phyloP scores from a whole-genome alignment of 805 yeast genomes.

The Wickerhamiella azymoides region DNA sequence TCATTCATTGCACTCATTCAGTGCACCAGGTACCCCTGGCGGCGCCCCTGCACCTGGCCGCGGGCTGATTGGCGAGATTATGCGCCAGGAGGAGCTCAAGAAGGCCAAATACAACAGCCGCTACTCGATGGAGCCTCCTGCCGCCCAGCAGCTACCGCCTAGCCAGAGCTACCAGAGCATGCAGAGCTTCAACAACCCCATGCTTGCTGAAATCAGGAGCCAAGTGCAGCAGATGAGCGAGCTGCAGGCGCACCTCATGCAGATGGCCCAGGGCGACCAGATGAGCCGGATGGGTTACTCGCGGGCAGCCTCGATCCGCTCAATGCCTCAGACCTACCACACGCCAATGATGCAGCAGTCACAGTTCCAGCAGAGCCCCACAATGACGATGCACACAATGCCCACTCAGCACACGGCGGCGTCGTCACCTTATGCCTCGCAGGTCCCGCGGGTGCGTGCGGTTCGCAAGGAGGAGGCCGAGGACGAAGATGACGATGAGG shows the following conservation, averaged over 20 bases:
- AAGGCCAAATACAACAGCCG: background rate
- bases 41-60: conserved; percentile 16
- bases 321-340: background rate
- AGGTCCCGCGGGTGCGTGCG: conserved; percentile 16
- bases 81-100: conserved; percentile 28
- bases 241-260: conserved; percentile 21
- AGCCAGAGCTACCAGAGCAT: conserved; percentile 2
- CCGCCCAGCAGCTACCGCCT: conserved; percentile 2
- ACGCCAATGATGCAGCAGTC: background rate
- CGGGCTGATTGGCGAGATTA: conserved; percentile 30
- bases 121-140: background rate
- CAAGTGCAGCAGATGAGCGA: conserved; percentile 25
- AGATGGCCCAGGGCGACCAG: conserved; percentile 1
- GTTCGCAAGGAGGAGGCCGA: conserved; percentile 12
- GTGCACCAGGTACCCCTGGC: background rate
- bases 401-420: too few species aligned
- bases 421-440: background rate
- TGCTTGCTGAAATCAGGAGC: conserved; percentile 19
- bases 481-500: conserved; percentile 17
- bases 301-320: conserved; percentile 6
- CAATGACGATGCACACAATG: background rate
- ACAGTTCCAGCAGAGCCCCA: background rate
- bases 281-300: conserved; percentile 2
- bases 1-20: background rate
- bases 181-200: background rate